Conservation (phyloP, 1,139 yeast genomes). For the Hemisphaericaspora xylofermentans region DNA sequence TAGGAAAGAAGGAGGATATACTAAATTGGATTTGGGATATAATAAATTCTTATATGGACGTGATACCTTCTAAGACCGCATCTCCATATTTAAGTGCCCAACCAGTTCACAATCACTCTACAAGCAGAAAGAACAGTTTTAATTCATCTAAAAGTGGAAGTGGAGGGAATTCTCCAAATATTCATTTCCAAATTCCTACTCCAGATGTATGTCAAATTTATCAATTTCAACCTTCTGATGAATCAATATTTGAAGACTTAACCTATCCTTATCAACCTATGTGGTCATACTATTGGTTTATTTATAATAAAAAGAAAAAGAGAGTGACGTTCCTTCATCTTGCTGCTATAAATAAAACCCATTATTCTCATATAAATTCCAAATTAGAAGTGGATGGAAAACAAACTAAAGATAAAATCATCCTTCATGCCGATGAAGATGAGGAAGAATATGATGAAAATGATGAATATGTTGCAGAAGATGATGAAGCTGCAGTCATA, state of each 20-base stretch:
- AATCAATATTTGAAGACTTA: slow-evolving; percentile 66
- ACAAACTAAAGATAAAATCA: slow-evolving; percentile 8
- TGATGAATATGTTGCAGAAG: slow-evolving; percentile 24
- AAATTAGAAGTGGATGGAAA: slow-evolving; percentile 10
- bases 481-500: slow-evolving; percentile 31
- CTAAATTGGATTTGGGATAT: slow-evolving; percentile 84
- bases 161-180: slow-evolving; percentile 15
- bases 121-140: slow-evolving; percentile 29
- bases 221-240: slow-evolving; percentile 76
- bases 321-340: slow-evolving; percentile 82
- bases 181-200: slow-evolving; percentile 4
- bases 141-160: slow-evolving; percentile 8
- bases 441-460: slow-evolving; percentile 20
- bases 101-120: slow-evolving; percentile 13
- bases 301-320: slow-evolving; percentile 86
- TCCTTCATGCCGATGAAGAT: slow-evolving; percentile 15
- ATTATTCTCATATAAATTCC: slow-evolving; percentile 35
- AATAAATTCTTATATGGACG: slow-evolving; percentile 79
- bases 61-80: slow-evolving; percentile 38
- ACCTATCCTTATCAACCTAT: slow-evolving; percentile 70
- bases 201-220: slow-evolving; percentile 68
- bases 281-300: slow-evolving; percentile 94
- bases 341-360: slow-evolving; percentile 44
- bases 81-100: slow-evolving; percentile 19
- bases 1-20: slow-evolving; percentile 61